These are phyloP conservation scores for Aspergillus clavatus DNA, from an alignment of 2,329 filamentous ascomycete genomes.

Conservation along the genomic window DNA sequence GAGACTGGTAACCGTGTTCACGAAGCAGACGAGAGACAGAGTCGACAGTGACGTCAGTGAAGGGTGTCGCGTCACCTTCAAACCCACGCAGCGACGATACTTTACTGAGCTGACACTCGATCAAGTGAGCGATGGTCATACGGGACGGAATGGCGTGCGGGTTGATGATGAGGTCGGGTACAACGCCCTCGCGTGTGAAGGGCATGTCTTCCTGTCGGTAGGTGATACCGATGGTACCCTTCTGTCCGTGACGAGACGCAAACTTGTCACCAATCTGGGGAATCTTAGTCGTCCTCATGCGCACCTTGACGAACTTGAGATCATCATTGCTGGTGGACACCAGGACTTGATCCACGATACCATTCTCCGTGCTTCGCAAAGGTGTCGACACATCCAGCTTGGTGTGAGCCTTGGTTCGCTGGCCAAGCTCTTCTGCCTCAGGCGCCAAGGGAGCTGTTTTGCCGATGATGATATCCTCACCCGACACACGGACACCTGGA, in stretches of 20 bases:
- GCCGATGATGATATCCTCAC: conserved; percentile 98
- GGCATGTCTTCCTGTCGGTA: conserved; percentile 99
- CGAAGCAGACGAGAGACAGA: conserved; percentile 81
- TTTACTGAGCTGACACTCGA: conserved; percentile 96
- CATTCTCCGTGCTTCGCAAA: conserved; percentile 89
- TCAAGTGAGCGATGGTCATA: conserved; percentile 99
- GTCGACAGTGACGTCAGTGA: conserved; percentile 95
- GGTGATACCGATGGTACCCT: conserved; percentile 98
- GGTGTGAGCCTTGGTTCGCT: conserved; percentile 81
- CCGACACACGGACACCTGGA: conserved; percentile 88
- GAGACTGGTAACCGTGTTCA: conserved; percentile 89
- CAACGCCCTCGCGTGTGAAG: conserved; percentile 85
- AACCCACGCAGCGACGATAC: conserved; percentile 88
- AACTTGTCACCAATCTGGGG: conserved; percentile 99
- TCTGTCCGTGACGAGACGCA: conserved; percentile 97
- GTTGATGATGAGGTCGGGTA: conserved; percentile 96
- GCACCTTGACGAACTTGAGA: conserved; percentile 92
- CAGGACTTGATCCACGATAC: conserved; percentile 90
- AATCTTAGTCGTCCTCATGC: conserved; percentile 94
- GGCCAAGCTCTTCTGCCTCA: conserved; percentile 88
- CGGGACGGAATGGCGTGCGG: conserved; percentile 98
- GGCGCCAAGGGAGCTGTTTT: conserved; percentile 94
- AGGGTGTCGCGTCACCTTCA: conserved; percentile 95
- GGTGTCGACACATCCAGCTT: conserved; percentile 96
- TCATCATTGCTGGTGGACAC: conserved; percentile 93